phyloP scores from a whole-genome alignment of 2,329 filamentous ascomycete genomes.

The Furcasterigmium sp. region DNA sequence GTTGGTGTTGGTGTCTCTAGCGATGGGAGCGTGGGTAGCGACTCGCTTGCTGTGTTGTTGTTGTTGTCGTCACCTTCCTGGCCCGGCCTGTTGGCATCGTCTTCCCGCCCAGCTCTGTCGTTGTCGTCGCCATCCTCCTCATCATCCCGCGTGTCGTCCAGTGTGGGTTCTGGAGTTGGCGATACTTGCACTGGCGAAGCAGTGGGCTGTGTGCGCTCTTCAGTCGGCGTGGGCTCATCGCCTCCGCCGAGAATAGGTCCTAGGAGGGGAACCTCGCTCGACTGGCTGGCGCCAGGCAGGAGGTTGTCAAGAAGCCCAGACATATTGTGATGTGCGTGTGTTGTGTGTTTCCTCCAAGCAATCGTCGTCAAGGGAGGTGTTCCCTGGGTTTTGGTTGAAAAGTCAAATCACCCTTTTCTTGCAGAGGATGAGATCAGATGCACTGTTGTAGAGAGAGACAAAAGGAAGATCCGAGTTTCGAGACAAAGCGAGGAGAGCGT shows the following conservation, averaged over 20 bases:
- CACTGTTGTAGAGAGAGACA: no score
- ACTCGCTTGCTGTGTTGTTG: neutral
- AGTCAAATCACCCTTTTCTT: no score
- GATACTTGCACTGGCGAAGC: neutral
- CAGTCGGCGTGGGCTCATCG: neutral
- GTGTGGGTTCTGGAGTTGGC: conserved; percentile 1
- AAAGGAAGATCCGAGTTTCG: no score
- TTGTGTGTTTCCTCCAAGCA: neutral
- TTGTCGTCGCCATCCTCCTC: no score
- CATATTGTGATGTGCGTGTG: conserved; percentile 5
- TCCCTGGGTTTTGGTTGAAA: no score
- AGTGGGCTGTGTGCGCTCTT: neutral
- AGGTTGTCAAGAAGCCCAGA: conserved; percentile 4
- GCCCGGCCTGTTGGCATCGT: no score
- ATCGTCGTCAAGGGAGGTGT: no score
- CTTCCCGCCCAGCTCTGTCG: no score
- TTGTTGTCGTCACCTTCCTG: no score
- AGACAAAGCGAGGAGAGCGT: no score
- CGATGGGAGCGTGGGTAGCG: neutral
- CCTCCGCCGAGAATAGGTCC: conserved; percentile 4
- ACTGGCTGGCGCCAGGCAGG: neutral
- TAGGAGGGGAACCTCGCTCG: neutral
- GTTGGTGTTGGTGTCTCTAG: neutral
- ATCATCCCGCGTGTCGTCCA: no score
- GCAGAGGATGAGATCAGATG: no score